Conservation (phyloP, 345 rosid species). For the Camelina hispida region DNA sequence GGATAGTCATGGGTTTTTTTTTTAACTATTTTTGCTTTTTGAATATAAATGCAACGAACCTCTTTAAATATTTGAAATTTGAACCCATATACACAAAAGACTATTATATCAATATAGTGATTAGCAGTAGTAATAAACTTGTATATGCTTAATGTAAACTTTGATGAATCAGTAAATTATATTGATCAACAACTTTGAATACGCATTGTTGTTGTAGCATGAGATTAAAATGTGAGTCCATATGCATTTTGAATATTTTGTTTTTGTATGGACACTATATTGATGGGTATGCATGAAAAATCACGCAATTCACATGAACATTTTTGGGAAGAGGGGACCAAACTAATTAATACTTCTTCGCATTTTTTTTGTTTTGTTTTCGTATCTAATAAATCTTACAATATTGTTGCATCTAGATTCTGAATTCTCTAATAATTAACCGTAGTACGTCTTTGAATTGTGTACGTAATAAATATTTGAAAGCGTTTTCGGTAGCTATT, state of each 20-base stretch:
- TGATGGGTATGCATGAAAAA: constrained; percentile 38
- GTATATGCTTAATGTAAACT: background rate
- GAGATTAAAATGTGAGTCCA: constrained; percentile 1
- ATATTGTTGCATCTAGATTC: constrained; percentile 22
- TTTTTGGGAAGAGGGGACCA: constrained; percentile 27
- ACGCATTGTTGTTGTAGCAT: background rate
- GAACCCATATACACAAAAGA: background rate
- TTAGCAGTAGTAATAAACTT: background rate
- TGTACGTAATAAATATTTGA: constrained; percentile 29
- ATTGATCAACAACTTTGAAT: background rate
- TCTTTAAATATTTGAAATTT: constrained; percentile 7
- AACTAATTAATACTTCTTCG: constrained; percentile 31
- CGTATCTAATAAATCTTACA: constrained; percentile 15
- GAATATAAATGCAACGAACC: constrained; percentile 22
- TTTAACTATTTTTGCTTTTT: constrained; percentile 31
- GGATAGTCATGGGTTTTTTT: constrained; percentile 26
- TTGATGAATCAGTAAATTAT: background rate
- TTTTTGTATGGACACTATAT: background rate
- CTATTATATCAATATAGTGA: background rate
- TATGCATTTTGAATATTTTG: background rate
- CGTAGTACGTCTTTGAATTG: constrained; percentile 37
- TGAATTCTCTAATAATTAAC: constrained; percentile 17
- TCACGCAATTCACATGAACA: constrained; percentile 42
- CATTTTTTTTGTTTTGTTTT: background rate
- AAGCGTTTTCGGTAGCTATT: background rate